A percentile compares a stretch with the other conserved stretches of the same genome.
Conservation (phyloP, 768 basidiomycete genomes). For the Naganishia vishniacii region DNA sequence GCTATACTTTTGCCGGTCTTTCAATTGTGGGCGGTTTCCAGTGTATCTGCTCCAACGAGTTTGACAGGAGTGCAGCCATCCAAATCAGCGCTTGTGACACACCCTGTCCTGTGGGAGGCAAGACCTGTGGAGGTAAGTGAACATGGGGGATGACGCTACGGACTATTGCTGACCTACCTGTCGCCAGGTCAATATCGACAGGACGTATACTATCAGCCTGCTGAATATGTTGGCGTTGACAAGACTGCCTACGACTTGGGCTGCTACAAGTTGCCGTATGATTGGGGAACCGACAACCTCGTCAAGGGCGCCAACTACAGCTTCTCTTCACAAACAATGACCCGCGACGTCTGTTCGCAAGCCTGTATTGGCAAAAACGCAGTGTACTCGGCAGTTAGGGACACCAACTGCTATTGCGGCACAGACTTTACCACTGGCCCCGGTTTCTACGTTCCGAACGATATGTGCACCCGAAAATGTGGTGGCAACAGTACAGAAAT, state of each 20-base stretch:
- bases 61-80: constrained; percentile 7
- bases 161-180: background rate
- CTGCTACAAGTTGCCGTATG: constrained; percentile 16
- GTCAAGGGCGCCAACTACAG: constrained; percentile 23
- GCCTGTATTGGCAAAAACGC: constrained; percentile 30
- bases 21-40: background rate
- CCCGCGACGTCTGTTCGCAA: constrained; percentile 29
- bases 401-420: constrained; percentile 38
- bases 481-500: constrained; percentile 35
- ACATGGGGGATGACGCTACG: constrained; percentile 8
- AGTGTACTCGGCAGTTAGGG: constrained; percentile 33
- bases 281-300: constrained; percentile 11
- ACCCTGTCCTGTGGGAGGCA: constrained; percentile 26
- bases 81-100: constrained; percentile 21
- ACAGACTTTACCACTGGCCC: constrained; percentile 29
- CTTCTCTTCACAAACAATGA: constrained; percentile 28
- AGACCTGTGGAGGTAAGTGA: constrained; percentile 30
- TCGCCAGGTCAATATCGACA: constrained; percentile 8
- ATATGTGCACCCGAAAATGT: constrained; percentile 35
- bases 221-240: constrained; percentile 1
- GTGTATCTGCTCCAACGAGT: constrained; percentile 7
- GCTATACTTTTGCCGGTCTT: constrained; percentile 30
- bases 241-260: constrained; percentile 10
- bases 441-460: constrained; percentile 31
- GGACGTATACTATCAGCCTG: constrained; percentile 3